Evolutionary conservation across 331 rosid species (phyloP), one percentile per base, ranked within the genome.

Genomic region (Telfairia occidentalis): DNA sequence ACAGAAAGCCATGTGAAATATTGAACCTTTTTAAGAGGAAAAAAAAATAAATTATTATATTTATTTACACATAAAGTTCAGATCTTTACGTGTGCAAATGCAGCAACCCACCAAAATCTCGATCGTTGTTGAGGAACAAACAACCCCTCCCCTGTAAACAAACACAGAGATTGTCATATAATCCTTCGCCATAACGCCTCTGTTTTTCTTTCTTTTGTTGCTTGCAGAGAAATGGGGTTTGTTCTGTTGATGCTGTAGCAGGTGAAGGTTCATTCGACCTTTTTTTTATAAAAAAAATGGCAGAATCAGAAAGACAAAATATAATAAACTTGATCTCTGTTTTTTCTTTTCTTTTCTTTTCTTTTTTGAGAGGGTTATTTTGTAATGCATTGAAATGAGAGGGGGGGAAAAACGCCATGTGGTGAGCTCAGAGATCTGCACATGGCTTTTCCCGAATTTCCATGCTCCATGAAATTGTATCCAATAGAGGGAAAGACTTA

Each of bases 401-500:
- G 75, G 59, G 32, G 83, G 84, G 81, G 77, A 77, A 73, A 78
- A 78, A 74, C 77, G 92, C 79, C 96, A 85, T 90, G 94, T 88
- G 96, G 92, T 84, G 81, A 89, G 85, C 89, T 76, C 83, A 88
- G 91, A 85, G 81, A 82, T 75, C 40, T 75, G 96, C 98, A 89
- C 98, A 88, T 91, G 98, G 89, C 86, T 81, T 75, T 60, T 72
- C 89, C 78, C 88, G 77, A 4, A 73, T 91, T 84, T 83, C 92
- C 86, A 84, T 76, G 81, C 80, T 23, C 69, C 77, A 35, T 74
- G 85, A 59, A 59, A 71, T 77, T 72, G 63, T 40, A 67, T 65
- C 37, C 75, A 82, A 75, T 74, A 67, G 76, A 64, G 77, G 65
- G 53, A 78, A 81, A 76, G 18, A 49, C 80, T 64, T 64, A 54